Percentiles rank a stretch among this genome's conserved stretches.
Conservation (phyloP, 306 rosid genomes). For the Astragalus glycyphyllos region DNA sequence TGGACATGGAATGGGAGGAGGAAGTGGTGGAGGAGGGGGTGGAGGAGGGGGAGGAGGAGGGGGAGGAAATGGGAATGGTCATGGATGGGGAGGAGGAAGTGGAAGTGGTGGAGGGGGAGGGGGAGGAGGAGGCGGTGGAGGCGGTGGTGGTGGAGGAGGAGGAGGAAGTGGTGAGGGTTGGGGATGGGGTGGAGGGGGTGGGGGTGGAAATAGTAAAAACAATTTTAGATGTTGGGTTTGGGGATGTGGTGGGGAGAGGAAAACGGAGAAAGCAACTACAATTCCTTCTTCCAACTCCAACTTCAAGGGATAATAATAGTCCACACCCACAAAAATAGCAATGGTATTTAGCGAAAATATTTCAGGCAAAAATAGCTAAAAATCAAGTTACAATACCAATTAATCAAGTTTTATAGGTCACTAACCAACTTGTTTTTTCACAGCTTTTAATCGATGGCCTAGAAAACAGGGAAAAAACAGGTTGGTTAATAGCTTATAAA, state of each 20-base stretch:
- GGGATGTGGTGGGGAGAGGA: slow-evolving; percentile 41
- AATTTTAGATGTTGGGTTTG: slow-evolving; percentile 47
- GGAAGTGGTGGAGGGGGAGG: neutral
- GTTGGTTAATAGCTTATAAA: too few relatives aligned
- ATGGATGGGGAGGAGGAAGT: neutral
- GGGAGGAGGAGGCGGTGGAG: neutral
- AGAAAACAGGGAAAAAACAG: too few relatives aligned
- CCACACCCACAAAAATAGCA: neutral
- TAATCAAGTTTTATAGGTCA: too few relatives aligned
- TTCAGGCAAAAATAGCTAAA: too few relatives aligned
- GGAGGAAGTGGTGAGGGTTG: neutral
- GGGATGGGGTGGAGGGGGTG: neutral
- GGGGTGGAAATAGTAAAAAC: neutral
- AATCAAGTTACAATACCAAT: too few relatives aligned
- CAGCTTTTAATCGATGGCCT: too few relatives aligned
- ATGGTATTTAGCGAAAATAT: too few relatives aligned
- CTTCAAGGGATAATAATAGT: neutral
- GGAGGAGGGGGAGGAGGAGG: neutral
- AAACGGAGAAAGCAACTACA: slow-evolving; percentile 9
- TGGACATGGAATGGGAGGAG: neutral
- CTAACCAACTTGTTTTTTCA: too few relatives aligned
- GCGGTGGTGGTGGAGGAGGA: neutral
- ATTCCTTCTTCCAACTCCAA: slow-evolving; percentile 11
- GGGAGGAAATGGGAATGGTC: neutral
- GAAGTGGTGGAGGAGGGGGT: neutral